Evolutionary conservation across 2,329 filamentous ascomycete species (phyloP), one percentile per base, ranked within the genome.

Genomic region (Cladosporium sp.): DNA sequence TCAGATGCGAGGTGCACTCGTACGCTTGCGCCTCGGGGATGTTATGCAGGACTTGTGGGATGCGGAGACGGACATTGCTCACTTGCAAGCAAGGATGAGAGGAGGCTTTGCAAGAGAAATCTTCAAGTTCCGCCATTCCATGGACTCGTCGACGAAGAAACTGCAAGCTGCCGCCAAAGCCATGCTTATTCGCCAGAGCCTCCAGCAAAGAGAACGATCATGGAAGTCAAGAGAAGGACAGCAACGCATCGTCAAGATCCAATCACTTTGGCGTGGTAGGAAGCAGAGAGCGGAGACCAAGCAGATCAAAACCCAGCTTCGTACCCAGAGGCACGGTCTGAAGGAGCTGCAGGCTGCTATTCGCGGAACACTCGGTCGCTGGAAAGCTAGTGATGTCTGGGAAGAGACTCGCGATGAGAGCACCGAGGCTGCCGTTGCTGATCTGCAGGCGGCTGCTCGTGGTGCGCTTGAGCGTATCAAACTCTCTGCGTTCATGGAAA

Each of bases 11-110:
- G 93, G 92, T 30, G 90, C 91, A 0, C 66, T 95, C 56, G 68
- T 88, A 42, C 82, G 93, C 50, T 77, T 96, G 64, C 79, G 78
- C 50, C 80, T 97, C 2, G 90, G 89, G 4, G 76, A 86, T 43
- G 78, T 83, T 49, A 97, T 99, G 93, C 87, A 96, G 62, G 72
- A 81, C 38, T 78, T 99, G 3, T 99, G 93, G 93, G 86, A 93
- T 55, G 79, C 81, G 11, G 93, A 99, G 68, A 79, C 85, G 20
- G 76, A 80, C 67, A 70, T 99, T 22, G 73, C 92, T 38, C 86
- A 95, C 47, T 75, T 99, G 8, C 95, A 99, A 68, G 83, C 91
- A 7, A 82, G 86, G 32, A 86, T 97, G 50, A 84, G 93, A 53
- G 95, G 90, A 47, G 89, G 95, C 61, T 96, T 89, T 71, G 80